phyloP scores from a whole-genome alignment of 176 grass and related monocot genomes.

The Oryza officinalis region DNA sequence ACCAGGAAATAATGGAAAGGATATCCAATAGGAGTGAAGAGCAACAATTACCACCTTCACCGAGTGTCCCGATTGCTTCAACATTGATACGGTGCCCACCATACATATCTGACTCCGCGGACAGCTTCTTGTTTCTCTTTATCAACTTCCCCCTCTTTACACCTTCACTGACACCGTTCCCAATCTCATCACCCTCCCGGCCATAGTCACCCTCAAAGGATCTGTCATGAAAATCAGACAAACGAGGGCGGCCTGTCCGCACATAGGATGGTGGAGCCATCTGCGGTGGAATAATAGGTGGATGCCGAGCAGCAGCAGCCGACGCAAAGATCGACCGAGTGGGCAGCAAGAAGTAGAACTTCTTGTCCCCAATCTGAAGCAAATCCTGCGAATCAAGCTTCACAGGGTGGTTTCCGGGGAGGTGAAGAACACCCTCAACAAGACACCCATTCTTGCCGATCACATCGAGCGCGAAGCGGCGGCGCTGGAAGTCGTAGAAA shows the following conservation, averaged over 20 bases:
- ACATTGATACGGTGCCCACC: slow-evolving; percentile 52
- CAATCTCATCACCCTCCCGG: slow-evolving; percentile 52
- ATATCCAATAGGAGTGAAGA: slow-evolving; percentile 4
- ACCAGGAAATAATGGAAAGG: background rate
- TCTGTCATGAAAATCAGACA: slow-evolving; percentile 49
- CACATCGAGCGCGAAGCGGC: slow-evolving; percentile 84
- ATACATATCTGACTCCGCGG: slow-evolving; percentile 45
- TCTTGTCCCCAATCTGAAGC: slow-evolving; percentile 93
- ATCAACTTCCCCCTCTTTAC: slow-evolving; percentile 38
- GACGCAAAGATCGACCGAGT: slow-evolving; percentile 73
- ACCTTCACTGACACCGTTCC: slow-evolving; percentile 40
- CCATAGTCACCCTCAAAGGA: slow-evolving; percentile 54
- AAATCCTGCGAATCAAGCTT: slow-evolving; percentile 92
- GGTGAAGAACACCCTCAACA: slow-evolving; percentile 80
- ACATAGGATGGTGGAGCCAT: slow-evolving; percentile 28
- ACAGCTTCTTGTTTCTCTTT: slow-evolving; percentile 49
- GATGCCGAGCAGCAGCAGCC: slow-evolving; percentile 46
- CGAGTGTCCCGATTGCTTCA: slow-evolving; percentile 48
- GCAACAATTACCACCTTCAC: slow-evolving; percentile 39
- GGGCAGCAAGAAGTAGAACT: slow-evolving; percentile 89
- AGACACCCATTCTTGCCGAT: slow-evolving; percentile 91
- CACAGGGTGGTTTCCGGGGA: slow-evolving; percentile 65
- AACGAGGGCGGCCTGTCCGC: slow-evolving; percentile 46
- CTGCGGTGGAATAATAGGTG: slow-evolving; percentile 46
- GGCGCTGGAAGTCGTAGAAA: slow-evolving; percentile 89